Conservation (phyloP, 2,329 filamentous ascomycete genomes). For the Fusarium tjaetaba region DNA sequence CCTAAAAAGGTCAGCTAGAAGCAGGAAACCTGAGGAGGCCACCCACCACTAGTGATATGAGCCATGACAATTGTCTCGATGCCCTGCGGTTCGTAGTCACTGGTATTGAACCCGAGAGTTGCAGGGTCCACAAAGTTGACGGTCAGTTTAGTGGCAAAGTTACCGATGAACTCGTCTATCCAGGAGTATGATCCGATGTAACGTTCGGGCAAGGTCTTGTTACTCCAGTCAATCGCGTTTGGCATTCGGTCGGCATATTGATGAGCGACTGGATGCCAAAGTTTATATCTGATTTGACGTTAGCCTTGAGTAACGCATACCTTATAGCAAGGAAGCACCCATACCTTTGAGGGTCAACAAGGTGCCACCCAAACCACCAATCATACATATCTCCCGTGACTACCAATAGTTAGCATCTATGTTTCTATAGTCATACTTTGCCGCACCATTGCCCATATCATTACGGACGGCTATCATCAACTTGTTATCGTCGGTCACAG, state of each 20-base stretch:
- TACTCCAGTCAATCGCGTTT: background rate
- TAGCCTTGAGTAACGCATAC: background rate
- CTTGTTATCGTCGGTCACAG: background rate
- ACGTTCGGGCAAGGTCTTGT: background rate
- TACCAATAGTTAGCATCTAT: background rate
- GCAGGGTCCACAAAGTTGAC: background rate
- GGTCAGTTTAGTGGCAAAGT: background rate
- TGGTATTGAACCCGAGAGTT: background rate
- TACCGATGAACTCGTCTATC: background rate
- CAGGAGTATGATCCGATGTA: background rate
- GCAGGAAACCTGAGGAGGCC: accelerated
- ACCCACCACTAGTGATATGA: background rate
- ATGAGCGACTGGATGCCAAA: background rate
- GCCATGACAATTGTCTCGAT: background rate
- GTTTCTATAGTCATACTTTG: background rate
- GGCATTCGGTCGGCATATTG: background rate
- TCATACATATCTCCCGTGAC: background rate
- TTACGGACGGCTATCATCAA: background rate
- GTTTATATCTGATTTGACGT: background rate
- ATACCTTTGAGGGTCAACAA: background rate
- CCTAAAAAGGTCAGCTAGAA: background rate
- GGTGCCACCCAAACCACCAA: background rate
- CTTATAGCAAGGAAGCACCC: background rate
- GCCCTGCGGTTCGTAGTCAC: background rate
- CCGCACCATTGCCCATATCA: background rate